A percentile compares a stretch with the other conserved stretches of the same genome.
Evolutionary conservation across 179 eudicot genomes (phyloP).

Genomic region (Nepenthes alata): DNA sequence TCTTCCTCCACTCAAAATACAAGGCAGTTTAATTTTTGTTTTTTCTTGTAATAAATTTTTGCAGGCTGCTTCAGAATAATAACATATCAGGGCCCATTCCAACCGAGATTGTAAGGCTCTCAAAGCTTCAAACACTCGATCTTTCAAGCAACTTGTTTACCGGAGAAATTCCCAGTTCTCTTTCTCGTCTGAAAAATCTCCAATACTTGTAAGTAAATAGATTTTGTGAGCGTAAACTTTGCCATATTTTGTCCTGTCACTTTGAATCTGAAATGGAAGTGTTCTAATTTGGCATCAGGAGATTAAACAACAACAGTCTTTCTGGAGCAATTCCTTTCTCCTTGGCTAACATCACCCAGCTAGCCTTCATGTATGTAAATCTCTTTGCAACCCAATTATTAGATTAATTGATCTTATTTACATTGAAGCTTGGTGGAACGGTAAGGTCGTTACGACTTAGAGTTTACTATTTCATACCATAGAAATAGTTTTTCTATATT

Average conservation of each 20-base stretch:
- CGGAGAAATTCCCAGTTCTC: conserved; percentile 36
- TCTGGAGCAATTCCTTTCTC: conserved; percentile 40
- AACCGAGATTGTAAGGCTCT: conserved; percentile 37
- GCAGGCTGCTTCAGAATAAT: conserved; percentile 49
- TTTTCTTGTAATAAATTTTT: conserved; percentile 6
- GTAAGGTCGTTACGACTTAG: no score
- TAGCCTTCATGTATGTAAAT: conserved; percentile 30
- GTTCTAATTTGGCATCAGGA: conserved; percentile 15
- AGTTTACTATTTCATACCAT: no score
- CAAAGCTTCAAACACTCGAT: conserved; percentile 53
- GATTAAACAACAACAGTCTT: conserved; percentile 49
- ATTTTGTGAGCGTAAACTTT: not conserved
- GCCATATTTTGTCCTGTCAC: not conserved
- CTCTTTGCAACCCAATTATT: not conserved
- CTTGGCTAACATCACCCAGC: conserved; percentile 43
- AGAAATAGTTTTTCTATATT: no score
- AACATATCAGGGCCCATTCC: conserved; percentile 48
- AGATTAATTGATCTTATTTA: no score
- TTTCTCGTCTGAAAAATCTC: conserved; percentile 35
- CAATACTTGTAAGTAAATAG: conserved; percentile 34
- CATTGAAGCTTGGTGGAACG: no score
- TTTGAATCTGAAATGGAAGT: not conserved
- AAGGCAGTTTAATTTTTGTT: not conserved
- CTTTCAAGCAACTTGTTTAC: conserved; percentile 36
- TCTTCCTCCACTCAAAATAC: not conserved